Base-by-base conservation (phyloP, 257 asterid genomes). In the Przewalskia tangutica region DNA sequence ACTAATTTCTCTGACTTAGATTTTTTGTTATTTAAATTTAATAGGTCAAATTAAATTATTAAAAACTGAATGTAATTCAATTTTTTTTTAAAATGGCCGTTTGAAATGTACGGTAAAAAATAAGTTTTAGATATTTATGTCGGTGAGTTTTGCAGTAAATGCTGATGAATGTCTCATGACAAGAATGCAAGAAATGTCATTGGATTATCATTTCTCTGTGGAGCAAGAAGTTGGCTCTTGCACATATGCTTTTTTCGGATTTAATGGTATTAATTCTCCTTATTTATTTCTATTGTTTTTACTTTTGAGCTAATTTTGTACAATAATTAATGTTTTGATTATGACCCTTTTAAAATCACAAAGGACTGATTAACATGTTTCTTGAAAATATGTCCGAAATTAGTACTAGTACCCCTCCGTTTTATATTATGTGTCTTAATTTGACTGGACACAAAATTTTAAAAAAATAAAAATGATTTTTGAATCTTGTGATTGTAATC, bases 191-290 rank as follows among this genome's bases (percentile, higher is more conserved):
- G 99, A 95, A 84, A 95, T 95, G 99, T 95, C 99, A 7, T 88
- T 95, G 67, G 94, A 95, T 85, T 95, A 93, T 88, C 99, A 95
- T 85, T 95, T 95, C 81, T 86, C 92, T 1, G 98, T 92, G 81
- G 99, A 95, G 90, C 99, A 95, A 89, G 98, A 94, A 95, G 99
- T 95, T 1, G 99, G 99, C 14, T 95, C 99, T 34, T 91, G 97
- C 55, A 91, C 98, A 44, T 86, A 91, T 84, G 97, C 99, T 8
- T 95, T 92, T 86, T 95, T 95, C 77, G 99, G 99, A 84, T 95
- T 95, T 84, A 95, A 95, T 84, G 99, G 99, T 91, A 90, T 27
- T 62, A 58, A 60, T 54, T 81, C 40, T 81, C 4, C 38, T 0
- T 40, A 81, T 53, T 82, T 16, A 81, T 54, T 23, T 18, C 27